These are phyloP conservation scores for Pseudoperonospora humuli DNA, from an alignment of 352 stramenopile genomes.

Conservation along the genomic window DNA sequence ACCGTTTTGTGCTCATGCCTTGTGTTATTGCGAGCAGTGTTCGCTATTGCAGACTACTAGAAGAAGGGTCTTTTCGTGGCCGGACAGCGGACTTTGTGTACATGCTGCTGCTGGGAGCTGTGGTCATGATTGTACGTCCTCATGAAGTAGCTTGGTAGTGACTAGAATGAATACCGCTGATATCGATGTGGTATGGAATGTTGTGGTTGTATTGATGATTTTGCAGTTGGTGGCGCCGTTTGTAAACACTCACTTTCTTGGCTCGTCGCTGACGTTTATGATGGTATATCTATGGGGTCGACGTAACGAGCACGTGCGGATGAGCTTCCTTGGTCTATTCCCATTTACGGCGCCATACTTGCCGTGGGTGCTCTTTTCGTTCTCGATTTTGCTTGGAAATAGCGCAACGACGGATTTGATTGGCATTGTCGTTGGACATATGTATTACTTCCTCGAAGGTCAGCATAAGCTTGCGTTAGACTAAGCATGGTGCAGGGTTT, in stretches of 20 bases:
- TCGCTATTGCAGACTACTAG: conserved; percentile 93
- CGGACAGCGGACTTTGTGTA: conserved; percentile 96
- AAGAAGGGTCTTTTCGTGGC: conserved; percentile 97
- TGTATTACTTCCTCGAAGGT: conserved; percentile 99
- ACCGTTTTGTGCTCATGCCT: not conserved
- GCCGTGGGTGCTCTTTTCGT: conserved; percentile 96
- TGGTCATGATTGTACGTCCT: conserved; percentile 88
- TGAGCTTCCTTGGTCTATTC: conserved; percentile 97
- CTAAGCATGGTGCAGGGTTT: not conserved
- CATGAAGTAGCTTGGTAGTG: not conserved
- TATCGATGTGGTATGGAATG: not conserved
- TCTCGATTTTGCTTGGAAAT: conserved; percentile 94
- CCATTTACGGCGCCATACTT: conserved; percentile 98
- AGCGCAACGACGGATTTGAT: conserved; percentile 95
- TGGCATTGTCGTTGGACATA: conserved; percentile 98
- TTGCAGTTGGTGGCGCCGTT: conserved; percentile 91
- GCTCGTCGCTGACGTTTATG: conserved; percentile 98
- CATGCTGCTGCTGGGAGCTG: conserved; percentile 95
- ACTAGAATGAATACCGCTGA: not conserved
- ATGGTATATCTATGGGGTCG: conserved; percentile 99
- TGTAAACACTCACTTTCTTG: conserved; percentile 96
- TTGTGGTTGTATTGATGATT: not conserved
- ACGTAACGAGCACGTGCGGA: conserved; percentile 92
- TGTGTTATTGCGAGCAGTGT: conserved; percentile 38
- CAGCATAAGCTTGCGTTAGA: not conserved